phyloP scores from a whole-genome alignment of 75 land plant species.

The Chamaecyparis obtusa region DNA sequence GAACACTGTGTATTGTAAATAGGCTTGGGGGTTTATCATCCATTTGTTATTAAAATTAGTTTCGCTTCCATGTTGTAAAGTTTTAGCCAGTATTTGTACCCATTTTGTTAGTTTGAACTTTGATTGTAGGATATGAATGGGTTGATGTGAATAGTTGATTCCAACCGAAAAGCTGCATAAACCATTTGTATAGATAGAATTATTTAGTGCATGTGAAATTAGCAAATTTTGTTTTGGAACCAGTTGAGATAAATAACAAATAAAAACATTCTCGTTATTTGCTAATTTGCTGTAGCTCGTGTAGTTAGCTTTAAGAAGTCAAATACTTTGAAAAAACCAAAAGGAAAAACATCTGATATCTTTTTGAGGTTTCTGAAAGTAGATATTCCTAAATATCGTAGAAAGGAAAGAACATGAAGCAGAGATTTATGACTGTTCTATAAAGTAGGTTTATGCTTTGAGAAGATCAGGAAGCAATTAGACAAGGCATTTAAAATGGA shows the following conservation, averaged over 20 bases:
- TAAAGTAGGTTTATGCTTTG: neutral
- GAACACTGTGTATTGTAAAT: neutral
- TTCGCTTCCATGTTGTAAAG: neutral
- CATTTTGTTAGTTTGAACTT: neutral
- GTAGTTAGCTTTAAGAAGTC: neutral
- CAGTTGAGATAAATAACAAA: neutral
- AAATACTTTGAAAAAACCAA: neutral
- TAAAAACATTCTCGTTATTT: neutral
- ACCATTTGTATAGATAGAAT: neutral
- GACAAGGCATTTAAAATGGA: too few species aligned
- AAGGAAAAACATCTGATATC: too few species aligned
- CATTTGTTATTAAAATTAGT: neutral
- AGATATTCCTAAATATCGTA: neutral
- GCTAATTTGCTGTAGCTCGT: neutral
- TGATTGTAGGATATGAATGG: neutral
- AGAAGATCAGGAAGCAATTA: neutral
- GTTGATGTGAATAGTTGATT: neutral
- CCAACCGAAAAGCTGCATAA: neutral
- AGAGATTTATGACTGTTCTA: neutral
- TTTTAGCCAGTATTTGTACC: neutral
- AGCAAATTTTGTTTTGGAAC: neutral
- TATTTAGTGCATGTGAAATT: neutral
- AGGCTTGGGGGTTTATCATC: neutral
- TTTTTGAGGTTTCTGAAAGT: neutral
- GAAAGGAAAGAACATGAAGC: neutral